Conservation (phyloP, 352 stramenopile species). For the Phytopythium oedochilum region DNA sequence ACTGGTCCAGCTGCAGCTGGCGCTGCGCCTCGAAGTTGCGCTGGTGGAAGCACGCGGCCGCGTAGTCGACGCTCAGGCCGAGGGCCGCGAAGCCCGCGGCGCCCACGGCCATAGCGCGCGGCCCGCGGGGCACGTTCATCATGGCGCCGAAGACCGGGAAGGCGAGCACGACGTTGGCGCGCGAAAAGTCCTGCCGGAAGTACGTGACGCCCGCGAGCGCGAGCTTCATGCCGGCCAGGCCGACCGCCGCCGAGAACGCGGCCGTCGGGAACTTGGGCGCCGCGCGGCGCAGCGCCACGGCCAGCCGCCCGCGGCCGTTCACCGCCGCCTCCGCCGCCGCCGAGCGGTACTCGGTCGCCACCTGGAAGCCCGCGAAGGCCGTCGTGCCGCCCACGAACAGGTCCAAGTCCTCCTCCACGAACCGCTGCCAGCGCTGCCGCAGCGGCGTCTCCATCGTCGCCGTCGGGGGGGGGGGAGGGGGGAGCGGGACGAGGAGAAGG, state of each 20-base stretch:
- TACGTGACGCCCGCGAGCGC: conserved; percentile 38
- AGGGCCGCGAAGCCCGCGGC: conserved; percentile 30
- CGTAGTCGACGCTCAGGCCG: conserved; percentile 32
- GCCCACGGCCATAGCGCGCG: conserved; percentile 34
- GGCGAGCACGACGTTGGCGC: conserved; percentile 41
- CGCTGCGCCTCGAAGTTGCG: conserved; percentile 20
- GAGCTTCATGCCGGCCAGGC: conserved; percentile 56
- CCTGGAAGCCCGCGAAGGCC: conserved; percentile 21
- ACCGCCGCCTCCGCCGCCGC: not conserved
- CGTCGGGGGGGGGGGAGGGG: not conserved
- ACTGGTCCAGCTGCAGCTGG: conserved; percentile 12
- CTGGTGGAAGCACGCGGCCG: conserved; percentile 20
- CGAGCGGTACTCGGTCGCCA: conserved; percentile 24
- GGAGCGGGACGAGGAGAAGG: not conserved
- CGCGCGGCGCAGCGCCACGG: conserved; percentile 25
- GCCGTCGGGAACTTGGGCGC: conserved; percentile 31
- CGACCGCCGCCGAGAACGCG: conserved; percentile 30
- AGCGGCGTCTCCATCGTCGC: conserved; percentile 15
- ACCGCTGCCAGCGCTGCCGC: conserved; percentile 33
- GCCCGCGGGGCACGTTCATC: conserved; percentile 32
- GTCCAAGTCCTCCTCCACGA: conserved; percentile 39
- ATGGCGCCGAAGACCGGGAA: conserved; percentile 43
- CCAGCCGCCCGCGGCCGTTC: conserved; percentile 13
- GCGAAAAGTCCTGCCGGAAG: conserved; percentile 49
- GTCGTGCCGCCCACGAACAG: conserved; percentile 25